Base-by-base conservation (phyloP, 768 basidiomycete genomes). In the Lactifluus echinatus region DNA sequence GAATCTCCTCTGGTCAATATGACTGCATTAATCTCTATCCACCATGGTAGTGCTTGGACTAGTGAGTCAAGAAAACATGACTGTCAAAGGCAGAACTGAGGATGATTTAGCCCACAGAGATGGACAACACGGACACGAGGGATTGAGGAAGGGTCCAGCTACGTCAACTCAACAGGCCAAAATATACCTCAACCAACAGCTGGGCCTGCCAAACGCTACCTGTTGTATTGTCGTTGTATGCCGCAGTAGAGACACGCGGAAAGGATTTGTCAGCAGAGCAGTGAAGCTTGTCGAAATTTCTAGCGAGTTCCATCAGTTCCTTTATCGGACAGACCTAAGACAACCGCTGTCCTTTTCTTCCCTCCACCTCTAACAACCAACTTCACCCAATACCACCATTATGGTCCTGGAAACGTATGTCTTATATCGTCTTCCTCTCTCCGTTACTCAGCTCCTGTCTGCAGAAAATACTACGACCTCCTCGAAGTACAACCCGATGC, bases 401-500 rank as follows among this genome's bases (percentile, higher is more conserved):
- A 86, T 87, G 85, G 85, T 86, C 63, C 81, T 75, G 72, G 85
- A 87, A 80, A 81, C 78, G 84, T 85, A 65, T 17, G 76, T 73
- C 21, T 46, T 59, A 46, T 39, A 24, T 23, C 19, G 53, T 12
- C 21, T 14, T 1, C 15, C 40, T 23, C 11, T 21, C 40, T 12
- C 17, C 54, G 39, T 40, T 58, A 19, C 54, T 55, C 53, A 61
- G 52, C 50, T 23, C 11, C 21, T 2, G 43, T 31, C 19, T 46
- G 24, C 71, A 92, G 90, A 66, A 88, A 92, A 82, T 91, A 79
- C 70, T 92, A 97, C 74, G 93, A 96, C 73, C 81, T 96, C 59
- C 83, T 98, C 48, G 93, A 94, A 63, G 92, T 90, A 29, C 63
- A 80, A 11, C 82, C 89, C 49, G 78, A 78, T 65, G 91, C 88